Conservation (phyloP, 352 stramenopile genomes). For the Globisporangium ultimum region DNA sequence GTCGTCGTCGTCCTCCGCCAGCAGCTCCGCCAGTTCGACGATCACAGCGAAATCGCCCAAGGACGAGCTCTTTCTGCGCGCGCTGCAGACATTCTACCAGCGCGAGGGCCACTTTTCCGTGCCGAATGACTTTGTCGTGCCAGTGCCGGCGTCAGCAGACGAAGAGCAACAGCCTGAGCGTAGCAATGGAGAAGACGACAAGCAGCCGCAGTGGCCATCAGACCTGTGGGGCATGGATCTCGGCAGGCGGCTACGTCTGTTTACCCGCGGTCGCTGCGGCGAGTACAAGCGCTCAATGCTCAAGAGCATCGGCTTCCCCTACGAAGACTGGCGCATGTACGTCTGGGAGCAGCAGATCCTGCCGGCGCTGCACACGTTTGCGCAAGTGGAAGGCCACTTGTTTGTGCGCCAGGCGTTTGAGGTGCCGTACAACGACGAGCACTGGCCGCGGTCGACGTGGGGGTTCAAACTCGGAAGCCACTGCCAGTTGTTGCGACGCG, state of each 20-base stretch:
- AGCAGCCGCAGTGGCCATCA: conserved; percentile 35
- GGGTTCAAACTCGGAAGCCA: conserved; percentile 87
- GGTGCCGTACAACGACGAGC: conserved; percentile 60
- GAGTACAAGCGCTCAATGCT: conserved; percentile 58
- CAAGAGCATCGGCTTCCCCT: conserved; percentile 62
- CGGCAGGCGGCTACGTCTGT: conserved; percentile 47
- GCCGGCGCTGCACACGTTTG: conserved; percentile 75
- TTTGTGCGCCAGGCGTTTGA: conserved; percentile 89
- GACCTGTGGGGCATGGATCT: conserved; percentile 50
- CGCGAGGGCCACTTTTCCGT: conserved; percentile 72
- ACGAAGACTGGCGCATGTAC: conserved; percentile 66
- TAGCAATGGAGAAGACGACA: conserved; percentile 2
- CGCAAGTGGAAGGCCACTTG: conserved; percentile 87
- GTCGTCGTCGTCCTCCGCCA: not conserved
- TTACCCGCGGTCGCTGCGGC: conserved; percentile 51
- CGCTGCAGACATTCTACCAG: conserved; percentile 46
- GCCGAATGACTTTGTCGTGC: conserved; percentile 54
- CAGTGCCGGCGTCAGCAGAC: conserved; percentile 5
- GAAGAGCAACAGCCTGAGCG: conserved; percentile 2
- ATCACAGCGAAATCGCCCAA: conserved; percentile 26
- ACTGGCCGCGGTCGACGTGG: conserved; percentile 86
- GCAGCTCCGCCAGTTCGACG: conserved; percentile 2
- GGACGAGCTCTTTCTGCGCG: conserved; percentile 50
- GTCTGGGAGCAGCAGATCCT: conserved; percentile 71
- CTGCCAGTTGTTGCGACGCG: conserved; percentile 86